Conservation (phyloP, 176 grass and related monocot species). For the Avena atlantica region DNA sequence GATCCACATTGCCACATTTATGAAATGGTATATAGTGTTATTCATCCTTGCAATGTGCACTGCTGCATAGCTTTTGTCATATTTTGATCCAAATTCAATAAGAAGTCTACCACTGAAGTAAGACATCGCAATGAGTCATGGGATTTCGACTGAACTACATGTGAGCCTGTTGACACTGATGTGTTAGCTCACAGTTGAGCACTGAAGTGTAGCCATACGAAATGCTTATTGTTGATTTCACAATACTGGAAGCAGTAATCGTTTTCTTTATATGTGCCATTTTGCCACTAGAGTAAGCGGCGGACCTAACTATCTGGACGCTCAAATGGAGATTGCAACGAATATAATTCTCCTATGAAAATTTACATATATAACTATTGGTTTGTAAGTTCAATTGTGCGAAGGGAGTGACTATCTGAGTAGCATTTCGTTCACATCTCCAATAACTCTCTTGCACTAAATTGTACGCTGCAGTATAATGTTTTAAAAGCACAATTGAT, state of each 20-base stretch:
- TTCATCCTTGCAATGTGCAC: no score
- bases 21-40: no score
- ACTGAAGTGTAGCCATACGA: slow-evolving; percentile 16
- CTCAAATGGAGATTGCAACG: background rate
- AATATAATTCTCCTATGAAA: slow-evolving; percentile 6
- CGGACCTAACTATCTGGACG: background rate
- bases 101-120: background rate
- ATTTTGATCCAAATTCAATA: no score
- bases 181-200: background rate
- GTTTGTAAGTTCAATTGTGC: slow-evolving; percentile 12
- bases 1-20: no score
- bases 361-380: slow-evolving; percentile 27
- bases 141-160: background rate
- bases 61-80: no score
- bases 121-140: background rate
- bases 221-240: background rate
- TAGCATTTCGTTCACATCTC: background rate
- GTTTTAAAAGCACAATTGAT: background rate
- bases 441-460: background rate
- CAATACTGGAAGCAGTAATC: background rate
- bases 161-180: background rate
- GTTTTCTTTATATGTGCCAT: background rate
- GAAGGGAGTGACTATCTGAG: slow-evolving; percentile 5
- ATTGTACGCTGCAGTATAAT: background rate
- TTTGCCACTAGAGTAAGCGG: background rate